A percentile compares a stretch with the other conserved stretches of the same genome.
Conservation (phyloP, 768 basidiomycete species). For the Russula abietina region DNA sequence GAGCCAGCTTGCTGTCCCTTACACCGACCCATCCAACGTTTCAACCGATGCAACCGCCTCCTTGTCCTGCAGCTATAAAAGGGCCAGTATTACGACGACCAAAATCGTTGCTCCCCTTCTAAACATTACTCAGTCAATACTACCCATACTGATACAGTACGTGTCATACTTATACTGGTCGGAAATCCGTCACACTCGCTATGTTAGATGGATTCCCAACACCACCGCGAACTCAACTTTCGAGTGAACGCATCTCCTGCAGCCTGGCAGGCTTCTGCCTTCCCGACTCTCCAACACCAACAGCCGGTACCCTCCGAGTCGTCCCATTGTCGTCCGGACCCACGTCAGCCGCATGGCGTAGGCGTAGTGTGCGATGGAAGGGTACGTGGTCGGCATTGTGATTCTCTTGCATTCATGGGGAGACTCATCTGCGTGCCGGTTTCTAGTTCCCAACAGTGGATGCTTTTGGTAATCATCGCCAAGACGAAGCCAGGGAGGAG, state of each 20-base stretch:
- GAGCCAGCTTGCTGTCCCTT: no score
- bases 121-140: background rate
- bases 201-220: background rate
- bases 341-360: background rate
- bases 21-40: background rate
- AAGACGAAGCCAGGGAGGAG: no score
- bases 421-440: background rate
- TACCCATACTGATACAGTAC: background rate
- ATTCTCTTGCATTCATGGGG: background rate
- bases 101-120: background rate
- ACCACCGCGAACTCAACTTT: background rate
- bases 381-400: background rate
- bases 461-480: no score
- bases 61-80: background rate
- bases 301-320: background rate
- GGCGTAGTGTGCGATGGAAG: background rate
- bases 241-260: background rate
- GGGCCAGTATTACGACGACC: background rate
- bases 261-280: no score
- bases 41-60: no score
- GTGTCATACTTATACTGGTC: background rate
- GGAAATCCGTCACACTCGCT: background rate
- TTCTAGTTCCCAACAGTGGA: background rate
- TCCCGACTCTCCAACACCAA: background rate
- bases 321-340: background rate